Evolutionary conservation across 1,139 yeast species (phyloP), one percentile per base, ranked within the genome.

Genomic region (Kodamaea plutei): DNA sequence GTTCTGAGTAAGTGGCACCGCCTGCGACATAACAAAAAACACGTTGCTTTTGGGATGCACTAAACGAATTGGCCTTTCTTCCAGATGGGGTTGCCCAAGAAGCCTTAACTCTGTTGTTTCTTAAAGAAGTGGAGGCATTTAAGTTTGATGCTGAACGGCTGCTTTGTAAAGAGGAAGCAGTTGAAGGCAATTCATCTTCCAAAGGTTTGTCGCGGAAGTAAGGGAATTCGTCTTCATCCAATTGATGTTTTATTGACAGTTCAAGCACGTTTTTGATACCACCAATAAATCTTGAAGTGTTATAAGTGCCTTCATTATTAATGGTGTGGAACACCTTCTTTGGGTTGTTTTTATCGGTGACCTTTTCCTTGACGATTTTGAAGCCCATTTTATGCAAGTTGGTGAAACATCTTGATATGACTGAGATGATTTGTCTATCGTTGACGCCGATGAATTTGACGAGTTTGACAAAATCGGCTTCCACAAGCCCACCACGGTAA

Each of bases 21-120:
- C 99, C 99, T 1, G 93, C 84, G 23, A 88, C 74, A 50, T 79
- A 91, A 38, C 88, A 77, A 45, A 89, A 76, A 6, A 89, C 69
- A 28, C 91, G 61, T 48, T 84, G 95, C 42, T 76, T 73, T 26
- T 76, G 73, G n/a, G 69, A 64, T 8, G 20, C 17, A 9, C 22
- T 16, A 16, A 12, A 28, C 4, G 33, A 9, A 12, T 11, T 13
- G 41, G 55, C 36, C 21, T 22, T 35, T 26, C 62, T 54, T 3
- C 57, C 54, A 15, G 78, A 65, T 9, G 73, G 64, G 37, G 68
- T 72, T 2, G 93, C 88, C 95, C 95, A 85, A 1, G 81, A 76
- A 0, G 95, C 91, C 41, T 82, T 79, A 43, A 82, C 85, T 28
- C 87, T 68, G 5, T 85, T 77, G 48, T 82, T 84, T 41, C 91